Evolutionary conservation across 495 filamentous ascomycete genomes (phyloP).

Genomic region (Penicillium waksmanii): DNA sequence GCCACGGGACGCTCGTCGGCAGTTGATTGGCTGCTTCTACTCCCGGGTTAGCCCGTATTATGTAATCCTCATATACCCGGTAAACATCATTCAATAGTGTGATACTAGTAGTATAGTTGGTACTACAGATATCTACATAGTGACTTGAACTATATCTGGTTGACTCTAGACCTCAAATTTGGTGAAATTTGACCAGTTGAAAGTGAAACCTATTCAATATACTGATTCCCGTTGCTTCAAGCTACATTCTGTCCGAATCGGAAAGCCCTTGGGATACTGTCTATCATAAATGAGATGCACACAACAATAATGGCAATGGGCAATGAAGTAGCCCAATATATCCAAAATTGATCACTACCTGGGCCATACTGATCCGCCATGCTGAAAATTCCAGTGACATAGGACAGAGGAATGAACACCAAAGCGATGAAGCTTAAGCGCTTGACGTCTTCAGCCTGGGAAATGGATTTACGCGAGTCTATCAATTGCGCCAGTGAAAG

Average conservation of each 20-base stretch:
- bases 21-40: constrained; percentile 45
- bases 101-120: no score
- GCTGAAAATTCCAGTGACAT: background rate
- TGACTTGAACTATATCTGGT: no score
- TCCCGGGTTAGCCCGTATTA: constrained; percentile 47
- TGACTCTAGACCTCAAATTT: no score
- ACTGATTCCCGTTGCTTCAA: no score
- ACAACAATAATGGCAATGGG: background rate
- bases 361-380: background rate
- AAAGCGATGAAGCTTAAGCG: background rate
- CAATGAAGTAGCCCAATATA: background rate
- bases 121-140: no score
- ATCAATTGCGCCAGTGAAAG: background rate
- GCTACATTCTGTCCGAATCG: no score
- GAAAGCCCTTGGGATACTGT: no score
- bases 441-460: background rate
- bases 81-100: no score
- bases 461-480: background rate
- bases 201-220: no score
- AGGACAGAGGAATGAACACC: background rate
- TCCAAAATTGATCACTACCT: background rate
- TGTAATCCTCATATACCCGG: constrained; percentile 1
- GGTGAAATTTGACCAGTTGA: no score
- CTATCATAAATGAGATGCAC: no score
- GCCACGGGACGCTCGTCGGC: constrained; percentile 38